Base-by-base conservation (phyloP, 768 basidiomycete genomes). In the Rhodosporidiobolus sp. region DNA sequence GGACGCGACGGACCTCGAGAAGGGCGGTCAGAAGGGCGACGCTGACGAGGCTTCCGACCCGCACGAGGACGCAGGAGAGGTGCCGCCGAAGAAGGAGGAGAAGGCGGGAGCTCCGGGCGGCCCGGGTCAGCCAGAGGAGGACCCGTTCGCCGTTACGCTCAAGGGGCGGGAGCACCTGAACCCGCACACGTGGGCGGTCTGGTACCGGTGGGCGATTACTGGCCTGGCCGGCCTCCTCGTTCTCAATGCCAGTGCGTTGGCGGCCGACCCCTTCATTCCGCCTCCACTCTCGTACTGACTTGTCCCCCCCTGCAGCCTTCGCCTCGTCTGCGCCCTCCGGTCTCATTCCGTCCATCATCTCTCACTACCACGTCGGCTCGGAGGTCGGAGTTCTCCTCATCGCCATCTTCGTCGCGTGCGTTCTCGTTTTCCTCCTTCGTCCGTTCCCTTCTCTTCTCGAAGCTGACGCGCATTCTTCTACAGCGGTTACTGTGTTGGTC, bases 361-460 rank as follows among this genome's bases (percentile, higher is more conserved):
- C 20, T 0, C 61, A 79, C 63, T 79, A 72, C 56, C 59, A 61
- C 35, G 68, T 80, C 22, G 72, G 71, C 16, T 62, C 71, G 50
- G 77, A 79, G 53, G 77, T 80, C 58, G 78, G 74, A 17, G 62
- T 75, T 19, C 70, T 80, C 34, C 56, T 74, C 11, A 78, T 80
- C 61, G 46, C 79, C 20, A 38, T 80, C 48, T 80, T 78, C 32
- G 77, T 80, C 28, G 75, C 78, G 12, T 77, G 76, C 70, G 54
- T 20, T 10, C 32, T 4, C 34, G 19, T 14, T 20, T 20, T 32
- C 19, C 20, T 0, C 32, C 19, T 22, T 34, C 75, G 65, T 77
- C 43, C 70, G 65, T 8, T 59, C 50, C 19, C 63, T 76, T 30
- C n/a, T n/a, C n/a, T n/a, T n/a, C n/a, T n/a, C n/a, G n/a, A n/a